Percentiles rank a stretch among this genome's conserved stretches.
These are phyloP conservation scores for Teunomyces atbi DNA, from an alignment of 805 yeast genomes.

Conservation along the genomic window DNA sequence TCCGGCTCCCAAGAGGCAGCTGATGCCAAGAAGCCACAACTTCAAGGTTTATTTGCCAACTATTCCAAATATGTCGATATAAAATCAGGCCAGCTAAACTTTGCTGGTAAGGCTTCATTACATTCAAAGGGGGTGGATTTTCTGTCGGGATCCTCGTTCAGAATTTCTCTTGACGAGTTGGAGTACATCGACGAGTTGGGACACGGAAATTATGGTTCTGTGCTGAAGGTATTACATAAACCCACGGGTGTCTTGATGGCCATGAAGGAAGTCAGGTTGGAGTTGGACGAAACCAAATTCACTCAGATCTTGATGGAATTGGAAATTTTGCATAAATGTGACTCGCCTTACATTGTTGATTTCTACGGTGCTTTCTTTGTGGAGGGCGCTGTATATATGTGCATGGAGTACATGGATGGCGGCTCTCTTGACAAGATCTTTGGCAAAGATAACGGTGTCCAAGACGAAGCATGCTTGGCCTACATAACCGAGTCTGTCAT, in stretches of 20 bases:
- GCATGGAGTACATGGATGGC: conserved; percentile 97
- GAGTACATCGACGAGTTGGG: conserved; percentile 87
- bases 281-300: conserved; percentile 90
- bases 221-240: conserved; percentile 85
- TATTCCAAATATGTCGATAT: conserved; percentile 88
- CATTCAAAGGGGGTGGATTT: conserved; percentile 92
- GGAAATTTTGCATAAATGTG: conserved; percentile 89
- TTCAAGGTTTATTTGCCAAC: conserved; percentile 71
- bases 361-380: conserved; percentile 97
- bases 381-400: conserved; percentile 97
- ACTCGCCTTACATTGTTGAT: conserved; percentile 87
- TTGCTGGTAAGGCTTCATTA: conserved; percentile 89
- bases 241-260: conserved; percentile 95
- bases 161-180: conserved; percentile 80
- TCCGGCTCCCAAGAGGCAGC: not conserved
- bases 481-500: conserved; percentile 78
- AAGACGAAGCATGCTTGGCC: conserved; percentile 78
- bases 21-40: conserved; percentile 26
- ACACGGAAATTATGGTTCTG: conserved; percentile 95
- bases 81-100: conserved; percentile 86
- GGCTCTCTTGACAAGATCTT: conserved; percentile 89
- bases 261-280: conserved; percentile 93
- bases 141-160: conserved; percentile 80
- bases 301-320: conserved; percentile 95
- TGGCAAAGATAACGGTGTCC: conserved; percentile 53